Percentiles rank a stretch among this genome's conserved stretches.
Evolutionary conservation across 148 eudicot genomes (phyloP).

Genomic region (Chenopodium suecicum): DNA sequence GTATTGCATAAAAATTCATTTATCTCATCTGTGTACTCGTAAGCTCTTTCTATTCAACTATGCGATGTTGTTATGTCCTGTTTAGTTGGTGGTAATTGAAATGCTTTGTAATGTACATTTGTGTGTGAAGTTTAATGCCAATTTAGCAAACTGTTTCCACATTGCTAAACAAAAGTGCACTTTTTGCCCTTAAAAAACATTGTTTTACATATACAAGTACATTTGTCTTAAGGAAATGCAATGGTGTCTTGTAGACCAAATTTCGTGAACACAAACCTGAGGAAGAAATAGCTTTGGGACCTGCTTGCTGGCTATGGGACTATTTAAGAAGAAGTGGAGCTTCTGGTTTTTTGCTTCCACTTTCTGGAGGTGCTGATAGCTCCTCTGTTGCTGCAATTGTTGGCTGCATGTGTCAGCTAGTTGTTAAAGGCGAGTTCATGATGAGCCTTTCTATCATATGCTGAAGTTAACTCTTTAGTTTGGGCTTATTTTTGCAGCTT

Average conservation of each 20-base stretch:
- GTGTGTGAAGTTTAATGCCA: too few species aligned
- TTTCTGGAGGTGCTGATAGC: slow-evolving; percentile 99
- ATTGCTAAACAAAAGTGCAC: neutral
- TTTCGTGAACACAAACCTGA: slow-evolving; percentile 71
- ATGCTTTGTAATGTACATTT: too few species aligned
- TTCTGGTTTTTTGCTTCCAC: slow-evolving; percentile 95
- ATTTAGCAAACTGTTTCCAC: too few species aligned
- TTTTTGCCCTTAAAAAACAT: neutral
- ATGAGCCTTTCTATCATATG: neutral
- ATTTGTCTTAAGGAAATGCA: slow-evolving; percentile 13
- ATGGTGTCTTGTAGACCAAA: slow-evolving; percentile 51
- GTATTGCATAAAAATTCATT: too few species aligned
- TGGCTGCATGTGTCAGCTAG: slow-evolving; percentile 99
- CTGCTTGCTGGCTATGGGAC: slow-evolving; percentile 98
- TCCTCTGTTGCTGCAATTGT: slow-evolving; percentile 96
- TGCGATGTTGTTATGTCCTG: too few species aligned
- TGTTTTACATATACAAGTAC: neutral
- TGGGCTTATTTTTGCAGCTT: too few species aligned
- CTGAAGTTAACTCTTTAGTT: slow-evolving; percentile 9
- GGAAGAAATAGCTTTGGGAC: slow-evolving; percentile 97
- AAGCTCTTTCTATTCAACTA: too few species aligned
- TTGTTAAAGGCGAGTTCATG: slow-evolving; percentile 68
- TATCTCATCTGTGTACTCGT: too few species aligned
- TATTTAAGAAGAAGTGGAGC: slow-evolving; percentile 96
- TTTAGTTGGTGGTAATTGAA: too few species aligned